Conservation (phyloP, 78 protist species). For the Dictyostelium discoideum region DNA sequence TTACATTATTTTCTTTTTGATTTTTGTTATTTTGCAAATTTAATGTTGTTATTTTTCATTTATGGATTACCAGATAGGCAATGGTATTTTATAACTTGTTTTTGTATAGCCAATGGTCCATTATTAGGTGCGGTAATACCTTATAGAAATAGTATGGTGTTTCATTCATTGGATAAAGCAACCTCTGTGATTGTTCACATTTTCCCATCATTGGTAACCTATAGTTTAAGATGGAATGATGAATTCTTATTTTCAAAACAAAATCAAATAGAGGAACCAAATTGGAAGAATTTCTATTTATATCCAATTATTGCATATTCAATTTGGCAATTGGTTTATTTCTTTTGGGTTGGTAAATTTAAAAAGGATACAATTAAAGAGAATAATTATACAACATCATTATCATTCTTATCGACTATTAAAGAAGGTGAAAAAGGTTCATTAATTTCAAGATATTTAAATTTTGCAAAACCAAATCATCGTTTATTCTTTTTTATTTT, state of each 20-base stretch:
- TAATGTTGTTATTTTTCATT: conserved; percentile 42
- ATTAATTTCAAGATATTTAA: conserved; percentile 2
- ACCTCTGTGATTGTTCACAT: conserved; percentile 55
- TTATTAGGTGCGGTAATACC: conserved; percentile 55
- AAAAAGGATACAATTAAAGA: conserved; percentile 32
- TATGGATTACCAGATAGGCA: not conserved
- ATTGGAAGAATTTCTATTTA: conserved; percentile 24
- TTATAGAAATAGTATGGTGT: conserved; percentile 82
- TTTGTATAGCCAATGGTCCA: conserved; percentile 66
- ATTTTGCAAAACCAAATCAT: conserved; percentile 23
- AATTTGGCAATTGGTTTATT: conserved; percentile 56
- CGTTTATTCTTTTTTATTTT: conserved; percentile 20
- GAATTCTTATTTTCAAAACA: not conserved
- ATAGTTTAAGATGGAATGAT: conserved; percentile 45
- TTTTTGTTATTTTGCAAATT: conserved; percentile 85
- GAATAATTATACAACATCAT: conserved; percentile 37
- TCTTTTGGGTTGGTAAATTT: conserved; percentile 5
- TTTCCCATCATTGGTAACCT: conserved; percentile 81
- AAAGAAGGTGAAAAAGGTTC: not conserved
- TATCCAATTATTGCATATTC: conserved; percentile 23
- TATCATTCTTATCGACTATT: conserved; percentile 20
- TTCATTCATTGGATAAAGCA: conserved; percentile 80
- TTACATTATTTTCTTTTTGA: conserved; percentile 83
- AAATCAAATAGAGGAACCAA: not conserved
- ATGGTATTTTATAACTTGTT: conserved; percentile 36